Conservation (phyloP, 1,139 yeast genomes). For the Pichia sp. region DNA sequence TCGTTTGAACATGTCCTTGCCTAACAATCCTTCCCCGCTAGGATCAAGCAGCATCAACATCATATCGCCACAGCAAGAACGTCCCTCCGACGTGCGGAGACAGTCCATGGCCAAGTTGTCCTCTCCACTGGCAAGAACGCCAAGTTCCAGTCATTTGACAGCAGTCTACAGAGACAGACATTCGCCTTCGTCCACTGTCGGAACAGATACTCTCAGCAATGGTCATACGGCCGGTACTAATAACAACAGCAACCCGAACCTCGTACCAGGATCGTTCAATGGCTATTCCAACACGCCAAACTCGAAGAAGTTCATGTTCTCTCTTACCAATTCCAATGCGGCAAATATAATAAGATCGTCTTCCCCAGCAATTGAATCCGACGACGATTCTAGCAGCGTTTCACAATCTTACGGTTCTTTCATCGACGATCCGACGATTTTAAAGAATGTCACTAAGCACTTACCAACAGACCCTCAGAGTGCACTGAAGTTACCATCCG, state of each 20-base stretch:
- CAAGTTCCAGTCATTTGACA: conserved; percentile 12
- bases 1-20: background rate
- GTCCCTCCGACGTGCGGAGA: conserved; percentile 5
- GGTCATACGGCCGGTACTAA: background rate
- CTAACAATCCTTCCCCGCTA: background rate
- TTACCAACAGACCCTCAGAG: conserved; percentile 33
- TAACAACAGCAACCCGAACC: background rate
- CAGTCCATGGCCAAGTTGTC: conserved; percentile 17
- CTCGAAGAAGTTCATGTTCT: conserved; percentile 8
- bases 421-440: conserved; percentile 28
- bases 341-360: conserved; percentile 6
- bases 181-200: conserved; percentile 11
- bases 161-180: conserved; percentile 12
- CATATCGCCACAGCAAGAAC: conserved; percentile 4
- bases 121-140: conserved; percentile 14
- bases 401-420: conserved; percentile 24
- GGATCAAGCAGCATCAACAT: background rate
- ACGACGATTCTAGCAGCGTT: conserved; percentile 13
- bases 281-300: conserved; percentile 9
- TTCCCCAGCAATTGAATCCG: conserved; percentile 20
- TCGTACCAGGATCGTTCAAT: background rate
- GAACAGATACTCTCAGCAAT: background rate
- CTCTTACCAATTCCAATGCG: conserved; percentile 1
- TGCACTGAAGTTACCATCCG: conserved; percentile 57
- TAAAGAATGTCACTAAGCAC: conserved; percentile 29